Base-by-base conservation (phyloP, 176 grass and related monocot genomes). In the Stipa capillata region DNA sequence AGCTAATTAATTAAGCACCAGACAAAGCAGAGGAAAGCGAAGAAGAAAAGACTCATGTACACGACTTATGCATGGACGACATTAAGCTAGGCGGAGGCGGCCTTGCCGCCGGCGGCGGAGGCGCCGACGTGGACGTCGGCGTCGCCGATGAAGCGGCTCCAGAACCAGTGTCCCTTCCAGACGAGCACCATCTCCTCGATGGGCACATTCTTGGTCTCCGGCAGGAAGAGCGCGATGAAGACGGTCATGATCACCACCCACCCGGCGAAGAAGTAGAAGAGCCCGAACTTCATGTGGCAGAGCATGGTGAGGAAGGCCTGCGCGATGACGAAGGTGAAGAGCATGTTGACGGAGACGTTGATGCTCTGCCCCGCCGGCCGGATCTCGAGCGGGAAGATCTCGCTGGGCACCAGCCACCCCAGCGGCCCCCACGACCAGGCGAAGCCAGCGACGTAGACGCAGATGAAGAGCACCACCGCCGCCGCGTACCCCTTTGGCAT, bases 371-470 rank as follows among this genome's bases (percentile, higher is more conserved):
- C 95, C 3, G 95, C 95, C 20, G 95, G 73, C 18, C 97, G 72
- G 82, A 99, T 99, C 85, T 99, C 97, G 18, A 99, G 85, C 62
- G 97, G 97, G 78, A 99, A 99, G 57, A 99, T 99, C 87, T 99
- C 97, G 53, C 90, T 93, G 10, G 97, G 97, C 25, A 99, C 97
- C 28, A 99, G 82, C 97, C 97, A 99, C 1, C 97, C 97, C 2
- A 99, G 90, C 2, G 97, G 97, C 0, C 97, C 97, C 97, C 97
- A 99, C 0, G 97, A 99, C 97, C 97, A 99, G 0, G 97, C 97
- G 88, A 99, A 99, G 0, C 90, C 97, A 0, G 97, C 97, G 1
- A 99, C 97, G 65, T 99, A 99, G 8, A 83, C 0, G 86, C 97
- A 99, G 81, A 99, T 95, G 92, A 99, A 97, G 17, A 90, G 32